Evolutionary conservation across 768 basidiomycete genomes (phyloP).

Genomic region (Leccinum barrowsii): DNA sequence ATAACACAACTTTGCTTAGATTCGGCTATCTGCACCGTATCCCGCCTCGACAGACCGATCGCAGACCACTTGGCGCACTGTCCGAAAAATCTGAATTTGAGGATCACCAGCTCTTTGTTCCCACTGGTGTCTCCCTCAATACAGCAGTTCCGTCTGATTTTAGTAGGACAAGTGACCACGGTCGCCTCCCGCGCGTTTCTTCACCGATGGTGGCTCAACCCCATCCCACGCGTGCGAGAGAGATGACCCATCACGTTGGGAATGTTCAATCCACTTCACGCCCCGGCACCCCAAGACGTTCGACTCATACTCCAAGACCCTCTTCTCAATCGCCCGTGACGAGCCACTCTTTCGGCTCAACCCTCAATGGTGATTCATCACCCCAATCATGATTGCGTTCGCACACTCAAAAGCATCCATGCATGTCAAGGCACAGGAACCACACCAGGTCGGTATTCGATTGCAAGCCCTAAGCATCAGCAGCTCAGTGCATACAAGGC

Average conservation of each 20-base stretch:
- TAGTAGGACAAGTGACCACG: conserved; percentile 4
- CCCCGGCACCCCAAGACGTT: conserved; percentile 28
- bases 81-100: conserved; percentile 52
- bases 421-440: conserved; percentile 32
- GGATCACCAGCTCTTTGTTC: conserved; percentile 68
- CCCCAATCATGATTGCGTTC: conserved; percentile 36
- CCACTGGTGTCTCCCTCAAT: conserved; percentile 48
- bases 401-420: conserved; percentile 33
- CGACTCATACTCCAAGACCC: conserved; percentile 24
- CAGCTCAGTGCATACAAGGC: conserved; percentile 20
- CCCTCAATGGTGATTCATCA: conserved; percentile 49
- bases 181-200: conserved; percentile 8
- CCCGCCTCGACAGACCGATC: conserved; percentile 68
- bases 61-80: conserved; percentile 53
- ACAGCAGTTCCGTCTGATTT: neutral
- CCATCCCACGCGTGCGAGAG: conserved; percentile 24
- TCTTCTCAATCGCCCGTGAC: conserved; percentile 31
- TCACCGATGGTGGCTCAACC: conserved; percentile 27
- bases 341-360: conserved; percentile 34
- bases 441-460: conserved; percentile 19
- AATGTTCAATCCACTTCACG: conserved; percentile 20
- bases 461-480: conserved; percentile 19
- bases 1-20: conserved; percentile 36
- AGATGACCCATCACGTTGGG: conserved; percentile 13
- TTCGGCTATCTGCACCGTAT: conserved; percentile 93